Evolutionary conservation across 2,329 filamentous ascomycete genomes (phyloP).

Genomic region (Diplocarpon rosae): DNA sequence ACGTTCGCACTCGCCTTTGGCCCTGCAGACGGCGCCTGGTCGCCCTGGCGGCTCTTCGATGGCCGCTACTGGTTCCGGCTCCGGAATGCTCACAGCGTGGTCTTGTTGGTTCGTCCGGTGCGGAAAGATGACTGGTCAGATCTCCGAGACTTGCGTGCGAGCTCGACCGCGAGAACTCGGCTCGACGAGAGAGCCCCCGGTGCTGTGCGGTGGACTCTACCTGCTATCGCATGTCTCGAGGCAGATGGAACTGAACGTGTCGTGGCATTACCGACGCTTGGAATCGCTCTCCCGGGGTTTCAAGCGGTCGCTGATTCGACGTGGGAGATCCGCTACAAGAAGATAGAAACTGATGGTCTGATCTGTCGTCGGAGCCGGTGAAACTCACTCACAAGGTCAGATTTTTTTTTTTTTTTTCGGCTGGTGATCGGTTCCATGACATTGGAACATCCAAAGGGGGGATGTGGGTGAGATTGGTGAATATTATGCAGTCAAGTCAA

Average conservation of each 20-base stretch:
- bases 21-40: conserved; percentile 4
- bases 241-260: conserved; percentile 11
- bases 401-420: too few relatives aligned
- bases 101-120: conserved; percentile 16
- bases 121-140: conserved; percentile 9
- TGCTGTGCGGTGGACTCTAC: conserved; percentile 23
- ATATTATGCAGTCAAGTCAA: not conserved
- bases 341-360: conserved; percentile 13
- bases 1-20: not conserved
- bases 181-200: conserved; percentile 14
- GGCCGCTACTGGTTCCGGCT: conserved; percentile 51
- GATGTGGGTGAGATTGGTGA: too few relatives aligned
- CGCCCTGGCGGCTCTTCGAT: conserved; percentile 36
- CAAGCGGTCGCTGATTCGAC: conserved; percentile 2
- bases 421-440: too few relatives aligned
- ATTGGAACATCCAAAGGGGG: too few relatives aligned
- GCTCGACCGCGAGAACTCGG: not conserved
- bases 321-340: conserved; percentile 23
- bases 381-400: not conserved
- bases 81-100: conserved; percentile 5
- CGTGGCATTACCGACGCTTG: conserved; percentile 22
- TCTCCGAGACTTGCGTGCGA: conserved; percentile 7
- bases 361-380: not conserved
- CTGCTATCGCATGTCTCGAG: conserved; percentile 13
- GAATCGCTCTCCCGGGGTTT: conserved; percentile 3